Conservation (phyloP, 345 rosid species). For the Pistacia vera region DNA sequence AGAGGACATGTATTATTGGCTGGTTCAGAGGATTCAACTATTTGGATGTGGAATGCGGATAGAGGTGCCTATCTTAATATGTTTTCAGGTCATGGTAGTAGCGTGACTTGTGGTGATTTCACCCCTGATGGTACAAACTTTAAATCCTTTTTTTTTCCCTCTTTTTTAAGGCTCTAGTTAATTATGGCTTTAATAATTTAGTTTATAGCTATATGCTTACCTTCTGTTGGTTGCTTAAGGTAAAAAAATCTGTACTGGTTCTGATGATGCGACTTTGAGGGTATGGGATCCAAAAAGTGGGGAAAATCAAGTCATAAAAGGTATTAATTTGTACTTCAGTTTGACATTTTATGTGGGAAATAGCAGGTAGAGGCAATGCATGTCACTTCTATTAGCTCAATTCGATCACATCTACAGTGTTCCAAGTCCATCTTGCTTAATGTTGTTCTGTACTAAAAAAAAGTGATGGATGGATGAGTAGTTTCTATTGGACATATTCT, state of each 20-base stretch:
- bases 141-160: background rate
- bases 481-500: no score
- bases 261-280: conserved; percentile 87
- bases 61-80: conserved; percentile 63
- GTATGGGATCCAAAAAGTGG: conserved; percentile 91
- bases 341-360: background rate
- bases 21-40: conserved; percentile 78
- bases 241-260: conserved; percentile 86
- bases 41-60: conserved; percentile 99
- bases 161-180: background rate
- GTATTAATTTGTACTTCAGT: conserved; percentile 33
- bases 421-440: background rate
- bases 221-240: conserved; percentile 46
- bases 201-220: background rate
- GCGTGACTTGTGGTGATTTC: conserved; percentile 89
- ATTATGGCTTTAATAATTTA: background rate
- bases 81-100: conserved; percentile 77
- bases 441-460: background rate
- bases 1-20: conserved; percentile 86
- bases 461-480: background rate
- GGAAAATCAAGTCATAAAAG: conserved; percentile 73
- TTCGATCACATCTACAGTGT: background rate
- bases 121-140: conserved; percentile 79
- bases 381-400: background rate
- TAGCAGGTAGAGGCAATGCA: background rate